Evolutionary conservation across 148 eudicot genomes (phyloP), one percentile per base, ranked within the genome.

Genomic region (Oxyria digyna): DNA sequence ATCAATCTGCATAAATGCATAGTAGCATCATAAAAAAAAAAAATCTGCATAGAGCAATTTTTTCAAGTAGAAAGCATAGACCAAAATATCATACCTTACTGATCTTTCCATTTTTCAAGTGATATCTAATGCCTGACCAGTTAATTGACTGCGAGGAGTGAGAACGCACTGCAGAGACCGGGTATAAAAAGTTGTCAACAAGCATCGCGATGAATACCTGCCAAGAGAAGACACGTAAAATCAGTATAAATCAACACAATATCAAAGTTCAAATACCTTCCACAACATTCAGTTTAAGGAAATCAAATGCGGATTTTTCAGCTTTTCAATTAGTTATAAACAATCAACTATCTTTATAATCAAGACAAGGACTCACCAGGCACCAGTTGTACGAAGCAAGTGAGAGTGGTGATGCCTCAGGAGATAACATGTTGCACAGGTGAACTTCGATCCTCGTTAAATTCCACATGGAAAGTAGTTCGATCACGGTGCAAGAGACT

Each of bases 391-490:
- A 94, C 63, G 98, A 80, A 75, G 88, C 85, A 74, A 94, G 98
- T 38, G 98, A 86, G 49, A 94, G 69, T 42, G 84, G 90, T 45
- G 92, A 82, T 20, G 96, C 96, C 79, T 94, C 98, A 8, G 97
- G 98, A 57, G 98, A 94, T 71, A 94, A 81, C 84, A 94, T 72
- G 76, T 94, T 90, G 88, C 98, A 94, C 50, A 94, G 71, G 43
- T 81, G 82, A 71, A 94, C 98, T 84, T 94, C 98, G 62, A 94
- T 77, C 82, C 95, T 85, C 33, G 97, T 94, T 84, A 94, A 80
- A 76, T 88, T 94, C 97, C 98, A 88, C 98, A 94, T 90, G 72
- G 98, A 94, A 66, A 94, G 90, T 66, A 94, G 85, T 81, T 94
- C 98, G 57, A 88, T 49, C 50, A 79, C 40, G 14, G 97, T 90